Conservation (phyloP, 2,329 filamentous ascomycete species). For the Cryphonectria carpinicola region DNA sequence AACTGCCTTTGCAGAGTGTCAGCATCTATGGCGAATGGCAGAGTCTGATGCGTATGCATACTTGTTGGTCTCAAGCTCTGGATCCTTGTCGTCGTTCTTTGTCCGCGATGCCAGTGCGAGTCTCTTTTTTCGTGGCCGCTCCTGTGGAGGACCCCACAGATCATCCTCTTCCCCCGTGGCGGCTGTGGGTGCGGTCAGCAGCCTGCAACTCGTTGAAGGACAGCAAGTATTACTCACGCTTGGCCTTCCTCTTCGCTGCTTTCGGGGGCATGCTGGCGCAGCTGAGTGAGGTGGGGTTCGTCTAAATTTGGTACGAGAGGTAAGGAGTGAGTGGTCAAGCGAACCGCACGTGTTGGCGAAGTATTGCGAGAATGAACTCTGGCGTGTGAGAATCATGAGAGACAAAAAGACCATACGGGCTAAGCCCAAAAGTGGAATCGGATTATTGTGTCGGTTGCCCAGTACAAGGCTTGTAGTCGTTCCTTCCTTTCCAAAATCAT, state of each 20-base stretch:
- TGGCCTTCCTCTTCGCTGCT: slow-evolving; percentile 22
- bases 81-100: neutral
- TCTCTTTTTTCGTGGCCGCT: slow-evolving; percentile 19
- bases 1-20: slow-evolving; percentile 7
- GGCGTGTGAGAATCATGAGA: neutral
- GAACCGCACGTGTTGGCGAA: neutral
- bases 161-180: slow-evolving; percentile 12
- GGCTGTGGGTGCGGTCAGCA: neutral
- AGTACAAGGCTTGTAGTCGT: neutral
- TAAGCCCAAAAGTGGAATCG: neutral
- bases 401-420: neutral
- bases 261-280: slow-evolving; percentile 21
- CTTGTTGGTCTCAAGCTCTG: neutral
- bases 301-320: neutral
- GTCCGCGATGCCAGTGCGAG: neutral
- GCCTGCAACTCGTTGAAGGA: too few species aligned
- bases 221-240: slow-evolving; percentile 8
- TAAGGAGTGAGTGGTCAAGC: neutral
- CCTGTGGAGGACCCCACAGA: slow-evolving; percentile 7
- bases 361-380: neutral
- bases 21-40: too few species aligned
- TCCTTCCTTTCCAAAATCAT: neutral
- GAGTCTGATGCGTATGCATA: neutral
- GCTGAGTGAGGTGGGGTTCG: neutral
- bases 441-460: neutral